A percentile compares a stretch with the other conserved stretches of the same genome.
Conservation (phyloP, 805 yeast species). For the Metschnikowia colocasiae region DNA sequence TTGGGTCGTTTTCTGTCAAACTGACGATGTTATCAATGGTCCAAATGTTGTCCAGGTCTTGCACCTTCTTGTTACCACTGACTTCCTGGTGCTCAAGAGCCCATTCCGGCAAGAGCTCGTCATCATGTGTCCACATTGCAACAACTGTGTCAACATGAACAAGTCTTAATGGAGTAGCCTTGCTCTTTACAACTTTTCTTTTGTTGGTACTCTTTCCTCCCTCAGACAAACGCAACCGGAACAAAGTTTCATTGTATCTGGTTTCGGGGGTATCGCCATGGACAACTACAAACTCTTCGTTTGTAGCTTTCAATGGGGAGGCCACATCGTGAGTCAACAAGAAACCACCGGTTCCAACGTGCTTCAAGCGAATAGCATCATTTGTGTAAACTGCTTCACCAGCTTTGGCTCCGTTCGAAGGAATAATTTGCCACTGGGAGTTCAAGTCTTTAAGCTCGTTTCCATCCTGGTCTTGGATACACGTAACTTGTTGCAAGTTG, state of each 20-base stretch:
- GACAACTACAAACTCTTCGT: conserved; percentile 86
- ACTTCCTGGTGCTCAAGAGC: conserved; percentile 89
- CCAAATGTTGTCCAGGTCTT: conserved; percentile 72
- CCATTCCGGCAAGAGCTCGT: conserved; percentile 89
- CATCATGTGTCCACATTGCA: conserved; percentile 91
- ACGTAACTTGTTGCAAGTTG: conserved; percentile 91
- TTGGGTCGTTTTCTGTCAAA: conserved; percentile 48
- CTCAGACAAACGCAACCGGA: conserved; percentile 58
- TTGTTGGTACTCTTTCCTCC: conserved; percentile 38
- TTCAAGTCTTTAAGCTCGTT: conserved; percentile 46
- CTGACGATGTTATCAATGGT: conserved; percentile 63
- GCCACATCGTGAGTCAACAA: conserved; percentile 93
- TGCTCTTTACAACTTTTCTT: conserved; percentile 58
- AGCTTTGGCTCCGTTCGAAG: conserved; percentile 41
- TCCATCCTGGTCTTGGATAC: conserved; percentile 42
- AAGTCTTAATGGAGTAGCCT: conserved; percentile 63
- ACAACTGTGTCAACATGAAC: conserved; percentile 85
- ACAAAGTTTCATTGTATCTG: conserved; percentile 70
- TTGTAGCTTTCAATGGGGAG: conserved; percentile 87
- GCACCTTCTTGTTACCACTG: conserved; percentile 84
- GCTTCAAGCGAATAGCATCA: conserved; percentile 75
- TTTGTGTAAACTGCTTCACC: conserved; percentile 52
- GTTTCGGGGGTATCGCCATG: conserved; percentile 53
- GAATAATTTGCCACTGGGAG: conserved; percentile 85
- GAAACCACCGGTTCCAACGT: conserved; percentile 73